Evolutionary conservation across 2,329 filamentous ascomycete species (phyloP).

Genomic region (Sordariomycetes sp.): DNA sequence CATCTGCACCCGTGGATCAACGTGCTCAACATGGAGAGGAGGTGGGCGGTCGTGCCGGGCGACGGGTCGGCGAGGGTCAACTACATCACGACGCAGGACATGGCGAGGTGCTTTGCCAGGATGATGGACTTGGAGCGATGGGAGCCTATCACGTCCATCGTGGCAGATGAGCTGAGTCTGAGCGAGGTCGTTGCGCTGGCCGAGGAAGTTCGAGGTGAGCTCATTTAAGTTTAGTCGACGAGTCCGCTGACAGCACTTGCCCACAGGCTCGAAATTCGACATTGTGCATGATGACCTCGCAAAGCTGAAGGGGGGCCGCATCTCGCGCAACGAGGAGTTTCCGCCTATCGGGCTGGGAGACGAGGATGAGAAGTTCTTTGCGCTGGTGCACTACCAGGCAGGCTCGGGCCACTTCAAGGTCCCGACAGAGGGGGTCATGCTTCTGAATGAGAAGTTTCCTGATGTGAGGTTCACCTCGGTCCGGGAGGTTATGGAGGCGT

Average conservation of each 20-base stretch:
- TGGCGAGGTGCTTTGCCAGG: conserved; percentile 8
- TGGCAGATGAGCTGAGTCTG: conserved; percentile 6
- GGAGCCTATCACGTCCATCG: conserved; percentile 7
- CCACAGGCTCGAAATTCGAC: background rate
- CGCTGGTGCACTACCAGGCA: background rate
- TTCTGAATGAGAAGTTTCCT: conserved; percentile 7
- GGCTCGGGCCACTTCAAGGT: background rate
- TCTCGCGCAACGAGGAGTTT: conserved; percentile 12
- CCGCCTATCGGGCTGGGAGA: conserved; percentile 9
- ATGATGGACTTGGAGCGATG: conserved; percentile 10
- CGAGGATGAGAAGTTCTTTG: conserved; percentile 6
- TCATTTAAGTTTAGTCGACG: background rate
- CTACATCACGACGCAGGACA: conserved; percentile 13
- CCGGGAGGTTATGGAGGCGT: conserved; percentile 10
- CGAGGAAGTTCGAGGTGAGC: conserved; percentile 1
- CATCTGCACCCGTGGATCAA: conserved; percentile 14
- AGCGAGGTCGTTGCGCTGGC: conserved; percentile 7
- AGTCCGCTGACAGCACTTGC: background rate
- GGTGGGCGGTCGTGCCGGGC: conserved; percentile 11
- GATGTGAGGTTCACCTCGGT: conserved; percentile 7
- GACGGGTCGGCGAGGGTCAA: conserved; percentile 7
- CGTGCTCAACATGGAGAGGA: conserved; percentile 11
- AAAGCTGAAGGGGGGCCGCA: conserved; percentile 12
- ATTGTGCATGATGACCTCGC: conserved; percentile 6
- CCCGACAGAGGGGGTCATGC: background rate